Evolutionary conservation across 768 basidiomycete genomes (phyloP).

Genomic region (Coprinellus aureogranulatus): DNA sequence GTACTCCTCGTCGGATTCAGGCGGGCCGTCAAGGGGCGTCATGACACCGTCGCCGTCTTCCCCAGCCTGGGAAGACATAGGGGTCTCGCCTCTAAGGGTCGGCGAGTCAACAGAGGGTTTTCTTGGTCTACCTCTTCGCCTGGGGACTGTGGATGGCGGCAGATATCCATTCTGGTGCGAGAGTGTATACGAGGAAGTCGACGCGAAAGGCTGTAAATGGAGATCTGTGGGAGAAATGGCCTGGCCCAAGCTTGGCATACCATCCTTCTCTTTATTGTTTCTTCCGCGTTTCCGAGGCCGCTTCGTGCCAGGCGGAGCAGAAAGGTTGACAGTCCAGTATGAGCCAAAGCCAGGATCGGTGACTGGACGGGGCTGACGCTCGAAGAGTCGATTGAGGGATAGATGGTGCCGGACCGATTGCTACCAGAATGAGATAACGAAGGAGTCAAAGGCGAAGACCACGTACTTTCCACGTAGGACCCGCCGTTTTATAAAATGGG

Average conservation of each 20-base stretch:
- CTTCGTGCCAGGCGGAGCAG: slow-evolving; percentile 84
- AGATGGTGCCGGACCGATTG: slow-evolving; percentile 88
- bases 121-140: slow-evolving; percentile 41
- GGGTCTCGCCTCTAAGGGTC: slow-evolving; percentile 1
- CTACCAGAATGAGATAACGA: slow-evolving; percentile 33
- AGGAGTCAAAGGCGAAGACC: slow-evolving; percentile 10
- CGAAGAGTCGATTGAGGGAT: slow-evolving; percentile 78
- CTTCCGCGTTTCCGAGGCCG: slow-evolving; percentile 79
- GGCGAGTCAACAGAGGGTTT: slow-evolving; percentile 19
- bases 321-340: slow-evolving; percentile 86
- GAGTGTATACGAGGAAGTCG: background rate
- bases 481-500: slow-evolving; percentile 75
- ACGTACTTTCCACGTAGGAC: slow-evolving; percentile 80
- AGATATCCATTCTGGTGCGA: background rate
- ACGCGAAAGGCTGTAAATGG: background rate
- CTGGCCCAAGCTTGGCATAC: background rate
- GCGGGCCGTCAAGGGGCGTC: slow-evolving; percentile 14
- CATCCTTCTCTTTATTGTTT: slow-evolving; percentile 32
- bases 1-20: slow-evolving; percentile 48
- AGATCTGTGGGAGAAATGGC: background rate
- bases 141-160: slow-evolving; percentile 18
- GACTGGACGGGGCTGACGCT: slow-evolving; percentile 76
- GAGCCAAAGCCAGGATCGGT: slow-evolving; percentile 86
- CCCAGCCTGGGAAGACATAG: slow-evolving; percentile 32
- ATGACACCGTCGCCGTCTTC: slow-evolving; percentile 38